A percentile compares a stretch with the other conserved stretches of the same genome.
Evolutionary conservation across 371 early-diverging fungal genomes (phyloP).

Genomic region (Apophysomyces trapeziformis): DNA sequence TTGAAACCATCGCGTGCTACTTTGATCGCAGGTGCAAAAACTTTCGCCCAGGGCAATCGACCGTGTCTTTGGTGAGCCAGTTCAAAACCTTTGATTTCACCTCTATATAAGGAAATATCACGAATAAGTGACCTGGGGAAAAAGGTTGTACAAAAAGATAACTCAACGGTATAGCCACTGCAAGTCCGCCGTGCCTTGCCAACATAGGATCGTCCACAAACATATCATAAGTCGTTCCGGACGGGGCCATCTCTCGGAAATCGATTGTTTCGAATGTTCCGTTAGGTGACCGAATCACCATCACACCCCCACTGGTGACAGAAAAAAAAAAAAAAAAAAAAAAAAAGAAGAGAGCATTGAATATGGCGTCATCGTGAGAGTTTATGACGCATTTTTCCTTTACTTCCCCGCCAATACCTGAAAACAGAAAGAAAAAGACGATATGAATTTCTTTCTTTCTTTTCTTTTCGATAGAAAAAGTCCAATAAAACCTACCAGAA

Average conservation of each 20-base stretch:
- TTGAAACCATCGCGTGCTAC: conserved; percentile 84
- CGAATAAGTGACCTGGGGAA: background rate
- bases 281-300: conserved; percentile 81
- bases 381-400: background rate
- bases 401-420: conserved; percentile 53
- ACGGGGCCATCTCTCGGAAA: conserved; percentile 93
- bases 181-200: conserved; percentile 79
- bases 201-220: conserved; percentile 62
- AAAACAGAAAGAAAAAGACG: background rate
- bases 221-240: conserved; percentile 74
- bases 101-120: conserved; percentile 39
- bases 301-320: conserved; percentile 88
- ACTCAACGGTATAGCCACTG: conserved; percentile 90
- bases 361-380: conserved; percentile 3
- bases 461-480: conserved; percentile 25
- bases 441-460: conserved; percentile 30
- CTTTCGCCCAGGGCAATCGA: conserved; percentile 81
- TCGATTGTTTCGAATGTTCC: conserved; percentile 69
- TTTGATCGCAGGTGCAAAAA: conserved; percentile 85
- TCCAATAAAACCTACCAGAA: conserved; percentile 68
- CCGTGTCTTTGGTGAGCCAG: conserved; percentile 84
- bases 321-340: background rate
- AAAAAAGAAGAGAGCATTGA: background rate
- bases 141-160: background rate
- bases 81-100: conserved; percentile 90